phyloP scores from a whole-genome alignment of 495 filamentous ascomycete genomes.

The Oidiodendron maius region DNA sequence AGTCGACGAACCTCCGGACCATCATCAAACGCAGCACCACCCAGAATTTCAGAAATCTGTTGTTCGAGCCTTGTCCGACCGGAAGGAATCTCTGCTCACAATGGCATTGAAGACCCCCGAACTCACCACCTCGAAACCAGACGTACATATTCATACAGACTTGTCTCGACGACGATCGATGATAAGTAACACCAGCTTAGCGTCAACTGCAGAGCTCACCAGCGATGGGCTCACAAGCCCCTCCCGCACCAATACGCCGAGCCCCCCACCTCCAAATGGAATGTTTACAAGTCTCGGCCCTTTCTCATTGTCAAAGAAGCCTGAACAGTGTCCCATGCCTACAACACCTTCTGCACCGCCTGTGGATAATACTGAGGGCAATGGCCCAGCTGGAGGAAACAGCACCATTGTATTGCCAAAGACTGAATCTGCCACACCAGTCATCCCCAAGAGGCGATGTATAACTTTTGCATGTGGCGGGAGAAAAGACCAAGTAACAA shows the following conservation, averaged over 20 bases:
- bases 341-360: too few species aligned
- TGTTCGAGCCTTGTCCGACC: conserved; percentile 33
- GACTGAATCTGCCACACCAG: conserved; percentile 26
- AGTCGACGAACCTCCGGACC: conserved; percentile 46
- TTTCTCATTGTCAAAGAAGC: conserved; percentile 14
- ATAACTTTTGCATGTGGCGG: conserved; percentile 84
- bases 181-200: conserved; percentile 67
- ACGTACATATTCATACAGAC: conserved; percentile 30
- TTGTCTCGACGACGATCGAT: conserved; percentile 58
- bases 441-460: conserved; percentile 60
- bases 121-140: conserved; percentile 30
- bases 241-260: conserved; percentile 79
- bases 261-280: conserved; percentile 62
- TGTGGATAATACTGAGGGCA: background rate
- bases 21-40: conserved; percentile 23
- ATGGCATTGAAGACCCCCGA: conserved; percentile 67
- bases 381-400: background rate
- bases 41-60: conserved; percentile 36
- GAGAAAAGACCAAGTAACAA: conserved; percentile 13
- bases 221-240: conserved; percentile 93
- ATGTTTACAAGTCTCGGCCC: conserved; percentile 21
- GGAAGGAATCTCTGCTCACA: conserved; percentile 72
- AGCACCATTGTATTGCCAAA: conserved; percentile 8
- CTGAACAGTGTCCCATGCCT: background rate
- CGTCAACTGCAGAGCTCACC: conserved; percentile 81